These are phyloP conservation scores for Ophiosphaerella herpotricha DNA, from an alignment of 2,329 filamentous ascomycete genomes.

Conservation along the genomic window DNA sequence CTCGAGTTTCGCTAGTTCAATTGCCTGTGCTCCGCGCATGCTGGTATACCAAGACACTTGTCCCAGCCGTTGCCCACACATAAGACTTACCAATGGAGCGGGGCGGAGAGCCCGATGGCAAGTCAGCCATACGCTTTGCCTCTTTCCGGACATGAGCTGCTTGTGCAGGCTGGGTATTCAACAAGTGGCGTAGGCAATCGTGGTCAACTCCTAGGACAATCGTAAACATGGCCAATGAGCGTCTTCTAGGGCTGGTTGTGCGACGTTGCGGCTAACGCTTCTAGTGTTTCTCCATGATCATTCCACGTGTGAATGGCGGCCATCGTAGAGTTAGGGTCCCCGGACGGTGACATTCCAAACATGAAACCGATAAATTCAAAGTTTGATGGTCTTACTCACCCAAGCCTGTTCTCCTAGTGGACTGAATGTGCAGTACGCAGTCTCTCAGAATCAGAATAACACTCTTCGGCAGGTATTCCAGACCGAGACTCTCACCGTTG, in stretches of 20 bases:
- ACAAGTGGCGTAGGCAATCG: conserved; percentile 12
- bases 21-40: conserved; percentile 12
- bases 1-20: background rate
- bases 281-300: background rate
- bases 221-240: background rate
- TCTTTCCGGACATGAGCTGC: conserved; percentile 6
- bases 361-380: too few species aligned
- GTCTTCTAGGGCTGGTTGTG: too few species aligned
- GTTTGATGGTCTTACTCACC: too few species aligned
- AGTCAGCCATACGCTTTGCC: conserved; percentile 6
- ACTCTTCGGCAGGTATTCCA: conserved; percentile 6
- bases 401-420: too few species aligned
- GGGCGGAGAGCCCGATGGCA: conserved; percentile 17
- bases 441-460: too few species aligned
- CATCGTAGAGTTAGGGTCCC: background rate
- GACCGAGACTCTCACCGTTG: conserved; percentile 13
- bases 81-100: conserved; percentile 7
- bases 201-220: conserved; percentile 3
- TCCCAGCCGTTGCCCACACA: conserved; percentile 25
- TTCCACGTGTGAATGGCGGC: conserved; percentile 1
- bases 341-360: too few species aligned
- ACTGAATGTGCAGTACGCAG: too few species aligned
- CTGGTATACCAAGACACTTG: conserved; percentile 28
- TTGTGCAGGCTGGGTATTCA: conserved; percentile 9
- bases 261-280: conserved; percentile 7